Percentiles rank a stretch among this genome's conserved stretches.
Conservation (phyloP, 2,329 filamentous ascomycete genomes). For the Ophiocordyceps australis region DNA sequence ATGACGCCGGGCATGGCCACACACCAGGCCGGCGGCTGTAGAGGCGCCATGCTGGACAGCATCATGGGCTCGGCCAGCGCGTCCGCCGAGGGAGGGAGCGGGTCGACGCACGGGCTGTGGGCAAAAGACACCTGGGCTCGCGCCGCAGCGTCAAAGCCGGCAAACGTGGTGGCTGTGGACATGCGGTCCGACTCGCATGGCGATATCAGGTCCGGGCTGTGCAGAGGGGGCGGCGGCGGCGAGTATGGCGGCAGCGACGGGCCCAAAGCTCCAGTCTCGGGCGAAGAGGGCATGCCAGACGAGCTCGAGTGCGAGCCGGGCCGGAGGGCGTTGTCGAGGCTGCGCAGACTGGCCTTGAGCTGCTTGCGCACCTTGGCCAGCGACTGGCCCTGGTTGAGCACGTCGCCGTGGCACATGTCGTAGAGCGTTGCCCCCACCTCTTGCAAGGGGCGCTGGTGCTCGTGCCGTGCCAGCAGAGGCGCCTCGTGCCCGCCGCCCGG, state of each 20-base stretch:
- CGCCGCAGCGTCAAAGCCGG: no score
- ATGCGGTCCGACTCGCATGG: slow-evolving; percentile 3
- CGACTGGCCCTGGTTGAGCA: slow-evolving; percentile 8
- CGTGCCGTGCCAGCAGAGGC: slow-evolving; percentile 7
- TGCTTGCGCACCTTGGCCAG: slow-evolving; percentile 10
- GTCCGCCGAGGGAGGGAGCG: slow-evolving; percentile 6
- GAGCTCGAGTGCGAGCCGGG: slow-evolving; percentile 4
- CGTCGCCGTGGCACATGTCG: slow-evolving; percentile 9
- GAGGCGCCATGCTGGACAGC: slow-evolving; percentile 7
- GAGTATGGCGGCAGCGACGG: slow-evolving; percentile 7
- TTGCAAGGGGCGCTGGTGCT: slow-evolving; percentile 7
- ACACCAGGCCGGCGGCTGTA: slow-evolving; percentile 10
- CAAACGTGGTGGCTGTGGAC: slow-evolving; percentile 4
- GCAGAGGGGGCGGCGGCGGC: slow-evolving; percentile 3
- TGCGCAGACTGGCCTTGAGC: slow-evolving; percentile 9
- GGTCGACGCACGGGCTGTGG: slow-evolving; percentile 3
- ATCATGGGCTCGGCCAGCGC: slow-evolving; percentile 6
- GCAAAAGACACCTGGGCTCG: no score
- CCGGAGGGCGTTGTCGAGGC: slow-evolving; percentile 4
- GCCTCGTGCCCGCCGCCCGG: slow-evolving; percentile 3
- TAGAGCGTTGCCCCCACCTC: slow-evolving; percentile 9
- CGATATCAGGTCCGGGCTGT: slow-evolving; percentile 1
- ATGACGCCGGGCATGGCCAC: slow-evolving; percentile 9
- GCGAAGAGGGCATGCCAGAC: slow-evolving; percentile 5
- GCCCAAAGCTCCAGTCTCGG: slow-evolving; percentile 5